These are phyloP conservation scores for Vachellia pachyceras DNA, from an alignment of 306 rosid species.

Conservation along the genomic window DNA sequence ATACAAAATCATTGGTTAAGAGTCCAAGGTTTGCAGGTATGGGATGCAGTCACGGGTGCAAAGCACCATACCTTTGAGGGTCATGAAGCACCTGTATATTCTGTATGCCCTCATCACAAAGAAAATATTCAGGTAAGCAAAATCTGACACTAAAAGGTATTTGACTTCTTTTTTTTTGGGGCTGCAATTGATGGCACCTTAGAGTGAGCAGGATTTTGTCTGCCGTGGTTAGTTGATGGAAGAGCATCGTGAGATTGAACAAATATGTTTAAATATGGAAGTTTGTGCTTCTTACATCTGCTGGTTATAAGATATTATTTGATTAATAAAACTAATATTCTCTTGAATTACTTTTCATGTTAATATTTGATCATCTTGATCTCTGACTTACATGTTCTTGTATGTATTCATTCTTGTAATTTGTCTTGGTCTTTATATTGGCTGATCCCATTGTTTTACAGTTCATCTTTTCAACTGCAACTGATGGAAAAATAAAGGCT, in stretches of 20 bases:
- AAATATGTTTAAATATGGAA: slow-evolving; percentile 24
- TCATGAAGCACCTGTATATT: slow-evolving; percentile 92
- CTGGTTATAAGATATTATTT: slow-evolving; percentile 22
- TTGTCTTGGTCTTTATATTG: slow-evolving; percentile 22
- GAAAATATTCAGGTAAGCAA: slow-evolving; percentile 88
- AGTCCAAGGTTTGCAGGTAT: slow-evolving; percentile 66
- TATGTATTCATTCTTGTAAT: not conserved
- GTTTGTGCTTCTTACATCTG: slow-evolving; percentile 19
- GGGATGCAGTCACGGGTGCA: slow-evolving; percentile 91
- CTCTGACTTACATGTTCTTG: not conserved
- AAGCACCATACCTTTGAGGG: slow-evolving; percentile 88
- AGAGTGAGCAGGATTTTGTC: not conserved
- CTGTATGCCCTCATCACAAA: slow-evolving; percentile 97
- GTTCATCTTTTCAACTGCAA: slow-evolving; percentile 98
- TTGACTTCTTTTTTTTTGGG: not conserved
- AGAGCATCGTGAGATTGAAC: slow-evolving; percentile 27
- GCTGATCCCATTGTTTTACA: slow-evolving; percentile 39
- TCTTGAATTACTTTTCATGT: not conserved
- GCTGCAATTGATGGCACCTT: not conserved
- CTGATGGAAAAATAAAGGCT: slow-evolving; percentile 99
- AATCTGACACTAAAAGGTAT: not conserved
- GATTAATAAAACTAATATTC: slow-evolving; percentile 13
- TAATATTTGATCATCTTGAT: not conserved
- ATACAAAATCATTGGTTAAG: slow-evolving; percentile 29
- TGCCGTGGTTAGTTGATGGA: not conserved